Conservation (phyloP, 352 stramenopile species). For the Phytophthora gonapodyides region DNA sequence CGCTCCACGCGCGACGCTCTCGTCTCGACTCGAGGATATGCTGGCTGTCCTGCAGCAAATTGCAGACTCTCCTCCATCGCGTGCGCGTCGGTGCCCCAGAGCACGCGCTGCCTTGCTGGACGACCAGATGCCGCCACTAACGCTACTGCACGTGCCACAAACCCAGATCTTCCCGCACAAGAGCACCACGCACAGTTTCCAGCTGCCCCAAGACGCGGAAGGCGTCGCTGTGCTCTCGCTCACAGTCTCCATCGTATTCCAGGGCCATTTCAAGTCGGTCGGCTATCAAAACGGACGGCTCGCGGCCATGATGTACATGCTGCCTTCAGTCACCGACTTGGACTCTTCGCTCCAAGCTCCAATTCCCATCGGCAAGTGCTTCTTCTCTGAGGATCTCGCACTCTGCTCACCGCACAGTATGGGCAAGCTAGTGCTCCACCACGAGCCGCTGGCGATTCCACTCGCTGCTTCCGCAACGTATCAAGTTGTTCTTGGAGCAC, state of each 20-base stretch:
- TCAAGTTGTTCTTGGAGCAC: conserved; percentile 75
- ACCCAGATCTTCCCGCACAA: conserved; percentile 65
- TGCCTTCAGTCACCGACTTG: conserved; percentile 31
- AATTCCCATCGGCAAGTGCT: conserved; percentile 62
- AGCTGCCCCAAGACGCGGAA: conserved; percentile 38
- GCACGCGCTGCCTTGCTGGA: conserved; percentile 41
- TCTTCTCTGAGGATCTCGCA: conserved; percentile 52
- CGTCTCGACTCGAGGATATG: conserved; percentile 43
- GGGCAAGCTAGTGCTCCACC: conserved; percentile 65
- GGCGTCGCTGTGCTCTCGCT: conserved; percentile 54
- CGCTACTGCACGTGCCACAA: conserved; percentile 47
- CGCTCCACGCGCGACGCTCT: conserved; percentile 19
- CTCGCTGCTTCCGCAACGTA: conserved; percentile 57
- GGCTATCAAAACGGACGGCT: conserved; percentile 79
- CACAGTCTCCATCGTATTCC: conserved; percentile 68
- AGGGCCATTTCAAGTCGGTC: conserved; percentile 71
- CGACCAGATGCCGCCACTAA: conserved; percentile 30
- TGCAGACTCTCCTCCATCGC: conserved; percentile 18
- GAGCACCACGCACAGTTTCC: conserved; percentile 66
- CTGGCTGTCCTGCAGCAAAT: conserved; percentile 36
- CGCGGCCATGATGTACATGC: conserved; percentile 76
- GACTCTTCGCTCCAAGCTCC: conserved; percentile 24
- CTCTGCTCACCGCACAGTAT: conserved; percentile 69
- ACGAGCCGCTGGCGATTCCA: conserved; percentile 61
- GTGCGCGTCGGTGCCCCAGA: conserved; percentile 13